A percentile compares a stretch with the other conserved stretches of the same genome.
phyloP scores from a whole-genome alignment of 495 filamentous ascomycete genomes.

The Gamarada debralockiae region DNA sequence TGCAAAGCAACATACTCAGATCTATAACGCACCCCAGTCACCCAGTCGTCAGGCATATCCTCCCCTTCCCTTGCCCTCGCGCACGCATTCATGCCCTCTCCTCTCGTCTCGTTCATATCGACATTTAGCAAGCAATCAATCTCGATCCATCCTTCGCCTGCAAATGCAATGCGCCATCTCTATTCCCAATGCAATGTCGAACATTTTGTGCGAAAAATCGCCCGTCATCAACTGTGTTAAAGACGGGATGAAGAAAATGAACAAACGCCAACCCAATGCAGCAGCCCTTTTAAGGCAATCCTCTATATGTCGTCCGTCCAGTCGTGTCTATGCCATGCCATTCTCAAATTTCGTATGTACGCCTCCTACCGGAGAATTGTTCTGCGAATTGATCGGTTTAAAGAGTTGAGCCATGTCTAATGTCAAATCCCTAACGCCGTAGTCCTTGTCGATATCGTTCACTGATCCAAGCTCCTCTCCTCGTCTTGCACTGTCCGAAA shows the following conservation, averaged over 20 bases:
- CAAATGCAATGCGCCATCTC: slow-evolving; percentile 3
- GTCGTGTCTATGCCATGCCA: slow-evolving; percentile 11
- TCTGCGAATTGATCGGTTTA: slow-evolving; percentile 38
- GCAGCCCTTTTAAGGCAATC: slow-evolving; percentile 10
- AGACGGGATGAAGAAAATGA: background rate
- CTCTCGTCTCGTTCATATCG: too few species aligned
- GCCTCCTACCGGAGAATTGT: slow-evolving; percentile 21
- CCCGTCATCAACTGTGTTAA: background rate
- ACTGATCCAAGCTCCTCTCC: slow-evolving; percentile 55
- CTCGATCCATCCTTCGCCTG: slow-evolving; percentile 3
- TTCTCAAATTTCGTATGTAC: slow-evolving; percentile 21
- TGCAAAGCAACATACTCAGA: too few species aligned
- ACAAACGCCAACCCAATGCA: slow-evolving; percentile 19
- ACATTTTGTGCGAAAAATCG: background rate
- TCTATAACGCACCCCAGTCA: too few species aligned
- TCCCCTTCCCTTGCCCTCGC: too few species aligned
- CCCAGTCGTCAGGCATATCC: too few species aligned
- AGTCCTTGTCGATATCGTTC: slow-evolving; percentile 55
- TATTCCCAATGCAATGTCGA: background rate
- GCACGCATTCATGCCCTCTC: too few species aligned
- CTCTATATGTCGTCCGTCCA: slow-evolving; percentile 13
- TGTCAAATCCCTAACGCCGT: slow-evolving; percentile 54
- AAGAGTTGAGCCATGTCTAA: slow-evolving; percentile 67
- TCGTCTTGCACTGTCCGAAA: slow-evolving; percentile 43
- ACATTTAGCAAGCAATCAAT: background rate